Evolutionary conservation across 371 early-diverging fungal genomes (phyloP), one percentile per base, ranked within the genome.

Genomic region (Chytridium lagenaria): DNA sequence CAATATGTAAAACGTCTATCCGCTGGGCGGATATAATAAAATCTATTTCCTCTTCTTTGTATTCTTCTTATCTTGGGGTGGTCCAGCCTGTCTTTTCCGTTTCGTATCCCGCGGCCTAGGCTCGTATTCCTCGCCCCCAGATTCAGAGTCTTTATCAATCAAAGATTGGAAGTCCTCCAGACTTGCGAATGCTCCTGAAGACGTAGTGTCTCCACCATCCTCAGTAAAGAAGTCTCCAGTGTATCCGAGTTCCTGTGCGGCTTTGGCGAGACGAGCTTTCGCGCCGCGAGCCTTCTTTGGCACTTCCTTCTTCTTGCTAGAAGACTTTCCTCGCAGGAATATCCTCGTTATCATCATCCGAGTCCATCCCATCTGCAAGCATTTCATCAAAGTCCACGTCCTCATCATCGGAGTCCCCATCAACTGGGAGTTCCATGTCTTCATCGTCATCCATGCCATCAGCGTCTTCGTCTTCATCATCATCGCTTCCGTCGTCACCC

Each of bases 361-460:
- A 59, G 2, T 73, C 75, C 37, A 59, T 70, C 28, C 61, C 61
- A 0, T 52, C 44, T 55, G 26, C 44, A 28, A 40, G 16, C 64
- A 61, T 7, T 15, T 49, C 73, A 19, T 61, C 75, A 36, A 50
- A 55, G n/a, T 37, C 73, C 39, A 86, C 88, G 40, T 81, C 77
- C 36, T 85, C 88, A 30, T 84, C 91, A 83, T 91, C 87, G 87
- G 90, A 88, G 30, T 91, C 92, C 65, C 88, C 80, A 87, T 92
- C 91, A 49, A 90, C 82, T 44, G 81, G 87, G 31, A 81, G 84
- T 23, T 83, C 84, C 37, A 76, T 81, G 37, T 81, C 81, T 34
- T 81, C 87, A n/a, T 85, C 87, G 36, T 86, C 86, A 37, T 82
- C 85, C 30, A 80, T 84, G 26, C 83, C 84, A 31, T 84, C 83